Evolutionary conservation across 768 basidiomycete species (phyloP).

Genomic region (Leccinum variicolor): DNA sequence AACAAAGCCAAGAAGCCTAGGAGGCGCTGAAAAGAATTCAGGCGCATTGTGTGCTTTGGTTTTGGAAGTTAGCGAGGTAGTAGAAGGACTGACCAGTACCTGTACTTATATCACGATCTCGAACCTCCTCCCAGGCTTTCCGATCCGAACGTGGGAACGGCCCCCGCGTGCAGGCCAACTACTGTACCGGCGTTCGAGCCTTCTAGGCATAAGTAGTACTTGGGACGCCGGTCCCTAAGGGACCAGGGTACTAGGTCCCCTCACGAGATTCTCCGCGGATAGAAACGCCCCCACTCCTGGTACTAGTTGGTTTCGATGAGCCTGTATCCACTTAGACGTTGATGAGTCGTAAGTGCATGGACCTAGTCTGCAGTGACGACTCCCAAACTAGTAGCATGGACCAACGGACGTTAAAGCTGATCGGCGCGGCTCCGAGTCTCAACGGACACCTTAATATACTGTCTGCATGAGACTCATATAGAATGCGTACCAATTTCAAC

Average conservation of each 20-base stretch:
- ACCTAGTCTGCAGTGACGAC: too few species aligned
- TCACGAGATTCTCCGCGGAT: too few species aligned
- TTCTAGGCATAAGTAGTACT: background rate
- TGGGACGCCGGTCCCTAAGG: too few species aligned
- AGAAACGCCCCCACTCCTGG: too few species aligned
- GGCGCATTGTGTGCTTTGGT: background rate
- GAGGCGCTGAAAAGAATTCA: background rate
- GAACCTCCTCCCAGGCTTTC: background rate
- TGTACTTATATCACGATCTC: background rate
- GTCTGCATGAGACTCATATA: background rate
- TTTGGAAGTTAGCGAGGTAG: background rate
- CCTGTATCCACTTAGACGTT: too few species aligned
- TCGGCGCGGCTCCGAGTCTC: too few species aligned
- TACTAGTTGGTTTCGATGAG: too few species aligned
- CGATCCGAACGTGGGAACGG: background rate
- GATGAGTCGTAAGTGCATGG: too few species aligned
- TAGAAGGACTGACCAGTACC: background rate
- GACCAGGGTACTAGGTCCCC: too few species aligned
- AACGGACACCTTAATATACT: background rate
- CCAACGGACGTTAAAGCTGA: too few species aligned
- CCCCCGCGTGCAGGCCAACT: background rate
- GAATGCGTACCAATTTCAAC: background rate
- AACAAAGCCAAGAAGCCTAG: conserved; percentile 2
- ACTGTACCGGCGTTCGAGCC: background rate
- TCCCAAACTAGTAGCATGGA: too few species aligned